Evolutionary conservation across 495 filamentous ascomycete species (phyloP).

Genomic region (Penicillium waksmanii): DNA sequence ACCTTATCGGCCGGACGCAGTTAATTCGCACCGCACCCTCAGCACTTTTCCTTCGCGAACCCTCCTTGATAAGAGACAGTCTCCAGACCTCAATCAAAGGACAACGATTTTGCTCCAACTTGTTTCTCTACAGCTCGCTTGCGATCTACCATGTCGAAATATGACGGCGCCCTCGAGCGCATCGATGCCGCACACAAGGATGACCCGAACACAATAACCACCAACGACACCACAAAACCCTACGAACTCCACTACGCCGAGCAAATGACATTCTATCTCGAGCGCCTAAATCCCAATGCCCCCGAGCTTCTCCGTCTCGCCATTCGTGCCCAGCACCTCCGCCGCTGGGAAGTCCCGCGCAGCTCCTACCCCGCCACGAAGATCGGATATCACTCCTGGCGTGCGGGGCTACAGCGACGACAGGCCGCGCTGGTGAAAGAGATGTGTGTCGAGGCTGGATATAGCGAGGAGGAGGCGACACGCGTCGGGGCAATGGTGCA

Average conservation of each 20-base stretch:
- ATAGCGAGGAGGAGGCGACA: slow-evolving; percentile 47
- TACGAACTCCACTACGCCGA: slow-evolving; percentile 81
- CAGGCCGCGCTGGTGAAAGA: slow-evolving; percentile 64
- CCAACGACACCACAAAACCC: slow-evolving; percentile 42
- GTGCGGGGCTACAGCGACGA: slow-evolving; percentile 67
- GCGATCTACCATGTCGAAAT: slow-evolving; percentile 30
- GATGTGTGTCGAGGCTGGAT: slow-evolving; percentile 59
- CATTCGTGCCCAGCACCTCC: slow-evolving; percentile 80
- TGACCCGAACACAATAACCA: slow-evolving; percentile 59
- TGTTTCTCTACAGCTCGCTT: too few relatives aligned
- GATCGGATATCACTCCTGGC: slow-evolving; percentile 76
- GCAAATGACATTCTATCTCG: slow-evolving; percentile 74
- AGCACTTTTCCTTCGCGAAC: neutral
- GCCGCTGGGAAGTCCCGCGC: slow-evolving; percentile 80
- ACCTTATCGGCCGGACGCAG: neutral
- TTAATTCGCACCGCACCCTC: neutral
- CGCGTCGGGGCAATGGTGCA: slow-evolving; percentile 63
- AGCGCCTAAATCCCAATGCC: slow-evolving; percentile 54
- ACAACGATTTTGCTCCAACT: neutral
- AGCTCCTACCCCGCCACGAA: slow-evolving; percentile 68
- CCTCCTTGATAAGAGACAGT: neutral
- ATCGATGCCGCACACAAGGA: slow-evolving; percentile 75
- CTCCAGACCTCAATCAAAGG: neutral
- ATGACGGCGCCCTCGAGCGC: slow-evolving; percentile 54
- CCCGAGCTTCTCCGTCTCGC: slow-evolving; percentile 69